Base-by-base conservation (phyloP, 805 yeast genomes). In the Yamadazyma akitaensis region DNA sequence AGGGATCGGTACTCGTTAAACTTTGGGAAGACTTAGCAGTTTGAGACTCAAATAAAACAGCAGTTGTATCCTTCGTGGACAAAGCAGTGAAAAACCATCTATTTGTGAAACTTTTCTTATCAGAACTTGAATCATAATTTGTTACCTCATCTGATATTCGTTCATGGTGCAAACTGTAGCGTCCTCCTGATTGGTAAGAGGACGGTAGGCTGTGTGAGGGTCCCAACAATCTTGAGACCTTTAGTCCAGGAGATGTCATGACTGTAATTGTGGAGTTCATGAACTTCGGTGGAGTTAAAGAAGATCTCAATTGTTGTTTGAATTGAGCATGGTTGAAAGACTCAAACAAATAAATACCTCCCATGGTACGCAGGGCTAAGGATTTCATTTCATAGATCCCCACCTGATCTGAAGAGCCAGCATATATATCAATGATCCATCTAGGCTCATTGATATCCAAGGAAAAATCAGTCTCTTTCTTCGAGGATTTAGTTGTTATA, bases 311-410 rank as follows among this genome's bases (percentile, higher is more conserved):
- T 37, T 49, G 47, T n/a, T 37, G 16, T 10, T 33, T 26, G 38
- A 52, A 52, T 25, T 60, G 60, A 7, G 45, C 40, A 1, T 61
- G 55, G 7, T 45, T 40, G 43, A 69, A 72, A 4, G 66, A 55
- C 19, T 66, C 74, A 28, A 50, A 51, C 26, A 70, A 43, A 17
- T 53, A 53, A 4, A 72, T 47, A 5, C 46, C 46, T 0, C 78
- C 77, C 48, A 65, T 62, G 5, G 76, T 62, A 11, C 53, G 56
- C 46, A 50, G 56, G 3, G 62, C 57, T 46, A 73, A 50, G 1
- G 60, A 42, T 43, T 61, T 67, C 76, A 72, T 70, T 47, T 73
- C 78, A 49, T 67, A 70, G 10, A 70, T 40, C 1, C 78, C 78
- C 1, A 63, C 66, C 50, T 73, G 77, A 44, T 73, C 76, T 14